These are phyloP conservation scores for Pistacia vera DNA, from an alignment of 345 rosid species.

Conservation along the genomic window DNA sequence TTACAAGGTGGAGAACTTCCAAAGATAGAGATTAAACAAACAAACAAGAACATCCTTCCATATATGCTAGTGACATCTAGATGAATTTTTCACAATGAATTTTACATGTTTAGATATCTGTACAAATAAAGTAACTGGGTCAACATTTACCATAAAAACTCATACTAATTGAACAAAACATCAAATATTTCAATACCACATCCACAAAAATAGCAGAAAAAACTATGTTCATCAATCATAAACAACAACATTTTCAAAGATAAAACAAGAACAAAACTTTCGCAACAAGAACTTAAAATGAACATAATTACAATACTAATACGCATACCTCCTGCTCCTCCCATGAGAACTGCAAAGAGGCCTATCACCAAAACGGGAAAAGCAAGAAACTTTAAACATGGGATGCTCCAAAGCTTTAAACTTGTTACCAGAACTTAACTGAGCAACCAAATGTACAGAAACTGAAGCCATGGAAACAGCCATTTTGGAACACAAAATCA, in stretches of 20 bases:
- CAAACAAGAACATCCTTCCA: background rate
- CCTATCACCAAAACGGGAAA: constrained; percentile 16
- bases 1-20: background rate
- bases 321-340: constrained; percentile 32
- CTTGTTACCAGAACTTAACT: constrained; percentile 11
- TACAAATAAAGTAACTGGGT: background rate
- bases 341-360: constrained; percentile 24
- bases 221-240: too few species aligned
- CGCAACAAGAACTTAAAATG: background rate
- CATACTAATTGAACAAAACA: background rate
- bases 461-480: constrained; percentile 52
- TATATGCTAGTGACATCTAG: background rate
- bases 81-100: background rate
- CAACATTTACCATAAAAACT: background rate
- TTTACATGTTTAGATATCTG: background rate
- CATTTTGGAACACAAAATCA: constrained; percentile 22
- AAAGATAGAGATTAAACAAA: background rate
- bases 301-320: background rate
- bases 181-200: background rate
- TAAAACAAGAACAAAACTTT: background rate
- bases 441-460: constrained; percentile 29
- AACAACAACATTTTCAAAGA: background rate
- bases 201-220: too few species aligned
- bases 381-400: background rate
- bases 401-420: constrained; percentile 25